Evolutionary conservation across 163 green algal genomes (phyloP), one percentile per base, ranked within the genome.

Genomic region (Prototheca wickerhamii): DNA sequence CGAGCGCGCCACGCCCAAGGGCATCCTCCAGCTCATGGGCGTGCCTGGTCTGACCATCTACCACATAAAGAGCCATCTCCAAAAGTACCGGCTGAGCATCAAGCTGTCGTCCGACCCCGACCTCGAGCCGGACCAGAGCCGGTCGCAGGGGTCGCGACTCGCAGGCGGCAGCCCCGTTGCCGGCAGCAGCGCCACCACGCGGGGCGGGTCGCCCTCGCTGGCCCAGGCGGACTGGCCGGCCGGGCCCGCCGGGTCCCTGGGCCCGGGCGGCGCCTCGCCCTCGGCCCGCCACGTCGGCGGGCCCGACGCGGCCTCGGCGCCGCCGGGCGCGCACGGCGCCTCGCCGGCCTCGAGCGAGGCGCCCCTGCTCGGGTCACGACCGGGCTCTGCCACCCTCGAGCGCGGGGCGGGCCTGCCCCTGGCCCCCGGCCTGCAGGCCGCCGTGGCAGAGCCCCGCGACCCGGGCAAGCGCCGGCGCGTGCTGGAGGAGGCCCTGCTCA

Each of bases 1-100:
- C 0, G 87, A 93, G 15, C 64, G 42, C 30, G 76, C 79, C 25
- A 87, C 80, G 2, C 80, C 80, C 54, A 86, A 86, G 70, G 76
- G 75, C 34, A 81, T 96, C 59, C 68, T 95, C n/a, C 86, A 89
- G 73, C 75, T 91, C 15, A 97, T 97, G 90, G 67, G 61, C 10
- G 80, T 94, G 58, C 73, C 92, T 3, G 87, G 82, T 1, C 77
- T 97, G 26, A 96, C 89, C n/a, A 95, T 98, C 61, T 95, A 87
- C 70, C 91, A 98, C 76, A 90, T 97, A 52, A 97, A 97, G 77
- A 93, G 78, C 64, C 91, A 98, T 73, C 65, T 96, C 35, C 89
- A 96, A 42, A 93, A 93, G 61, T 93, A 93, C 69, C 70, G 88
- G 0, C 62, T 89, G 3, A 87, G 76, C 46, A 67, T 72, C 62